Conservation (phyloP, 208 protist species). For the Wallacemonas collosoma region DNA sequence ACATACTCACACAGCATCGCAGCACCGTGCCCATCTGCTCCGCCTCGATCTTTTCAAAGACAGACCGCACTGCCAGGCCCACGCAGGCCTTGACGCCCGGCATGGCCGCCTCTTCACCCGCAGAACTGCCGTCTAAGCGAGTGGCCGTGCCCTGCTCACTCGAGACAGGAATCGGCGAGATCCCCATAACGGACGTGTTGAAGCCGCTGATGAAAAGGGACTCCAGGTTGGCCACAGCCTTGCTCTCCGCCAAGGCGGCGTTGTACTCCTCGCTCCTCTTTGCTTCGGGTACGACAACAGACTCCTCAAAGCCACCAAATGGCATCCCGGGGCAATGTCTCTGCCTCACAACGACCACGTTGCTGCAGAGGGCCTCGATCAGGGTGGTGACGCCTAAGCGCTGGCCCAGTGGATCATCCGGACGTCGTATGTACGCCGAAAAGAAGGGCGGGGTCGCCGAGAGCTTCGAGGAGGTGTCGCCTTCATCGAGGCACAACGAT, state of each 20-base stretch:
- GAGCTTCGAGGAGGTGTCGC: background rate
- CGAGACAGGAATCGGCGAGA: constrained; percentile 3
- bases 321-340: background rate
- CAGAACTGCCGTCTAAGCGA: background rate
- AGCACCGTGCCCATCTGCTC: constrained; percentile 11
- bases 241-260: background rate
- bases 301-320: constrained; percentile 14
- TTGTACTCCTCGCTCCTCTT: background rate
- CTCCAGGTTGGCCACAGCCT: constrained; percentile 4
- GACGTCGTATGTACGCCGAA: constrained; percentile 5
- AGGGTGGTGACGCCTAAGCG: background rate
- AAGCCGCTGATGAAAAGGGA: constrained; percentile 8
- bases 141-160: background rate
- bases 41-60: constrained; percentile 12
- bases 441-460: background rate
- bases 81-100: background rate
- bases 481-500: constrained; percentile 6
- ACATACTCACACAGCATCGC: constrained; percentile 28
- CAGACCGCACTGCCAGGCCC: constrained; percentile 1
- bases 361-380: constrained; percentile 6
- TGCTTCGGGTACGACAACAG: background rate
- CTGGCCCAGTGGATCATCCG: background rate
- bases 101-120: constrained; percentile 9
- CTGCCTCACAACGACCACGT: constrained; percentile 9
- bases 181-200: constrained; percentile 11